Evolutionary conservation across 345 rosid genomes (phyloP).

Genomic region (Hibiscus mutabilis): DNA sequence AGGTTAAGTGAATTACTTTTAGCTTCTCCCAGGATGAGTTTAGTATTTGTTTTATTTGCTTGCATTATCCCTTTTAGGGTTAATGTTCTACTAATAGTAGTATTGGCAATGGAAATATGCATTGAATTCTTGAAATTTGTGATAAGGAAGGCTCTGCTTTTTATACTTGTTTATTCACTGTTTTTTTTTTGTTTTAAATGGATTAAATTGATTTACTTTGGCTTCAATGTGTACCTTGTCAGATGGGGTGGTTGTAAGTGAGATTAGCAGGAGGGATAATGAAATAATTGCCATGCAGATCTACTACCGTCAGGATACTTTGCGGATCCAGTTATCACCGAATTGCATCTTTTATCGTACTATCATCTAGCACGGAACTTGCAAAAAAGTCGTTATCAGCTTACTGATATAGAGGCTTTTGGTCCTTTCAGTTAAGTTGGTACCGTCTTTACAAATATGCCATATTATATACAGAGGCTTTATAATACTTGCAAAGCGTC

Average conservation of each 20-base stretch:
- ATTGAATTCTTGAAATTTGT: neutral
- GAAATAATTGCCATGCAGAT: constrained; percentile 30
- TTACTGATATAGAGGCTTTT: constrained; percentile 20
- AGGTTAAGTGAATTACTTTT: neutral
- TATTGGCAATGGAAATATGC: neutral
- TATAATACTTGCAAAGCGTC: constrained; percentile 68
- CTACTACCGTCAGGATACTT: constrained; percentile 15
- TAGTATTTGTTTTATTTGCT: neutral
- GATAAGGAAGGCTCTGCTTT: neutral
- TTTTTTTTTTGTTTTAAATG: neutral
- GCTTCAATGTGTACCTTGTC: neutral
- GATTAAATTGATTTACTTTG: constrained; percentile 8
- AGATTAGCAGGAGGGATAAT: constrained; percentile 19
- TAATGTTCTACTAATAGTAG: neutral
- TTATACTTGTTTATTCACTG: neutral
- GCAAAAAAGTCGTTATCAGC: constrained; percentile 26
- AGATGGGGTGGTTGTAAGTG: constrained; percentile 1
- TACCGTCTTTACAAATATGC: constrained; percentile 48
- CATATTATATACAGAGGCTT: constrained; percentile 70
- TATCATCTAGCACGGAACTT: constrained; percentile 6
- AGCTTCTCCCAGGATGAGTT: neutral
- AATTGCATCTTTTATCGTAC: constrained; percentile 21
- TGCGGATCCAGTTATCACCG: constrained; percentile 19
- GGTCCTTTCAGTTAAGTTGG: constrained; percentile 29
- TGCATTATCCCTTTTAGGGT: neutral